Evolutionary conservation across 83 land plant genomes (phyloP).

Genomic region (Picea abies): DNA sequence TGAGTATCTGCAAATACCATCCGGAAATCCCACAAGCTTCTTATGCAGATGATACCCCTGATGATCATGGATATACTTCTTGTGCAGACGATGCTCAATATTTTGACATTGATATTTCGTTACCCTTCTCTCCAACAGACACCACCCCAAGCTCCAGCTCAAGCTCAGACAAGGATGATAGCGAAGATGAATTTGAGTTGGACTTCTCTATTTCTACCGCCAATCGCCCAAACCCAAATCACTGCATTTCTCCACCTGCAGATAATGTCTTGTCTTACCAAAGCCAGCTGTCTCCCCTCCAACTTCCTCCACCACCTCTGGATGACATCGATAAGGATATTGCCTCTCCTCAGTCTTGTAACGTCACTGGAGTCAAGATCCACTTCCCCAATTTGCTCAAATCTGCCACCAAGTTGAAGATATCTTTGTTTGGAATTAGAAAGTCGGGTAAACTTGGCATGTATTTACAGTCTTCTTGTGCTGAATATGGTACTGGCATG

Average conservation of each 20-base stretch:
- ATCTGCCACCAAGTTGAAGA: conserved; percentile 51
- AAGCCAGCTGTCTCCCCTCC: conserved; percentile 15
- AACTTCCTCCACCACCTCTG: conserved; percentile 19
- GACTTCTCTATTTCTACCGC: neutral
- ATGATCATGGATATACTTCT: neutral
- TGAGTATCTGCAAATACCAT: neutral
- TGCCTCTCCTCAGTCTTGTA: neutral
- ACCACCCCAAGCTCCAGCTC: neutral
- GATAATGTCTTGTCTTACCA: neutral
- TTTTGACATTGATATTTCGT: conserved; percentile 4
- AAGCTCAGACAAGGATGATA: neutral
- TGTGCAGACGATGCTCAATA: neutral
- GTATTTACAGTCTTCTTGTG: neutral
- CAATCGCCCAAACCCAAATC: neutral
- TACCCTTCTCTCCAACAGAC: neutral
- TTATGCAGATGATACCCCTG: neutral
- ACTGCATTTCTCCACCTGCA: neutral
- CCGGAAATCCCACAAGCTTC: neutral
- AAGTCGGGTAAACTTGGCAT: conserved; percentile 18
- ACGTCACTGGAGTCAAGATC: conserved; percentile 4
- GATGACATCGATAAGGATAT: conserved; percentile 13
- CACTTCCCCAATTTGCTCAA: conserved; percentile 33
- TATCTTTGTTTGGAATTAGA: conserved; percentile 39
- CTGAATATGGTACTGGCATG: neutral
- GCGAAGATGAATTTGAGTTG: conserved; percentile 11